These are phyloP conservation scores for Ophiocordyceps polyrhachis-furcata DNA, from an alignment of 2,329 filamentous ascomycete genomes.

Conservation along the genomic window DNA sequence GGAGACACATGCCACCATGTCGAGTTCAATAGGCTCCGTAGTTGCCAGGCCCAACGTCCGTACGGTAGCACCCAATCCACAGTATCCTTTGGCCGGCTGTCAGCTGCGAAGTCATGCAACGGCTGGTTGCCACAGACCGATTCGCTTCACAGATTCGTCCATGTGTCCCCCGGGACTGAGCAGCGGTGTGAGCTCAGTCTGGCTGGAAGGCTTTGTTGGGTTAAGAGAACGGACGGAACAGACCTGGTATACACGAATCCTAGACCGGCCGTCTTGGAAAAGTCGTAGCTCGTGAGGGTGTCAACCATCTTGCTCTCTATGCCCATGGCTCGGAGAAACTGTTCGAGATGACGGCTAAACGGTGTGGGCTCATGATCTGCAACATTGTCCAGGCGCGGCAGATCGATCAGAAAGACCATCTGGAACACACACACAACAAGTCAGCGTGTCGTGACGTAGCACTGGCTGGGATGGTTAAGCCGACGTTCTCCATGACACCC, in stretches of 20 bases:
- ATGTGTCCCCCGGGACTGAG: constrained; percentile 17
- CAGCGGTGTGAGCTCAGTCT: constrained; percentile 4
- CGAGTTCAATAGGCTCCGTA: constrained; percentile 39
- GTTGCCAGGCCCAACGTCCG: constrained; percentile 41
- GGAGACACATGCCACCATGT: constrained; percentile 43
- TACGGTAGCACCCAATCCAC: constrained; percentile 53
- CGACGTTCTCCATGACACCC: constrained; percentile 68
- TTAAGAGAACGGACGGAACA: constrained; percentile 26
- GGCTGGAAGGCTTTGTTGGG: neutral
- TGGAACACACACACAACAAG: constrained; percentile 10
- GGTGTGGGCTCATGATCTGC: constrained; percentile 13
- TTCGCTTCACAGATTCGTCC: constrained; percentile 10
- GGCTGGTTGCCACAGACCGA: constrained; percentile 11
- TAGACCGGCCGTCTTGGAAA: constrained; percentile 48
- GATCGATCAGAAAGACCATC: constrained; percentile 81
- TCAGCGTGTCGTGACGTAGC: constrained; percentile 6
- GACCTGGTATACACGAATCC: constrained; percentile 78
- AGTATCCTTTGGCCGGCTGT: constrained; percentile 36
- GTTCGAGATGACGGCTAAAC: constrained; percentile 53
- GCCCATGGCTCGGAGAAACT: constrained; percentile 50
- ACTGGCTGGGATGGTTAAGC: constrained; percentile 7
- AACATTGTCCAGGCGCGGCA: constrained; percentile 41
- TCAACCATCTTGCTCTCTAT: constrained; percentile 44
- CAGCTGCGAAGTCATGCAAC: constrained; percentile 1
- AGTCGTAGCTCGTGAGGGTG: constrained; percentile 66